Evolutionary conservation across 139 green algal genomes (phyloP), one percentile per base, ranked within the genome.

Genomic region (Ettlia oleoabundans): DNA sequence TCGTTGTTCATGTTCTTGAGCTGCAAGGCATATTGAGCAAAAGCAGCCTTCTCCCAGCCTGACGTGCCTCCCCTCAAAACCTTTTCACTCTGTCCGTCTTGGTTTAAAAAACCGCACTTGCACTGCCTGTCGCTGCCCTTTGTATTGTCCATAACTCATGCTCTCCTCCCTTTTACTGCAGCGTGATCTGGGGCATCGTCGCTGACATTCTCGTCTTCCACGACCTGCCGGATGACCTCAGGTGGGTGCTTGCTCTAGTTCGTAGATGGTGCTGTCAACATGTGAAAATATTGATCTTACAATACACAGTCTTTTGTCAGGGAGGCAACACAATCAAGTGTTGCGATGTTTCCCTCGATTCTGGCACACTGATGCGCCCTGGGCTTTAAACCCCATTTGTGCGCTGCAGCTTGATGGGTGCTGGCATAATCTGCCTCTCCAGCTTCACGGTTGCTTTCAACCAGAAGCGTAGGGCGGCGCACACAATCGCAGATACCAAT

Each of bases 161-260:
- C 47, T 58, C 47, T 21, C 24, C 26, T 21, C 58, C 26, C 58
- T 67, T 7, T n/a, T 21, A 67, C 26, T 47, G 66, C 78, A 83
- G 65, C 7, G 68, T 88, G 4, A 81, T 88, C 21, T 88, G 85
- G 85, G 76, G 75, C 32, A 72, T 86, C 15, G 40, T 83, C 0
- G 65, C 66, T 28, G 78, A 83, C 51, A 58, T 83, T 4, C 41
- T 77, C 13, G 3, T 83, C 35, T 83, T 83, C 66, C 19, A 70
- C 33, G 66, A 74, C 51, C 22, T 67, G 21, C 73, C 73, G 3
- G 53, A 67, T 8, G 28, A 35, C 9, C 73, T 80, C 32, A 67
- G 73, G 73, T 80, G 73, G 3, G 7, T 68, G 62, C 62, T 68
- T 30, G 13, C 26, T 37, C 35, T 10, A 58, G 13, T 58, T 58